phyloP scores from a whole-genome alignment of 495 filamentous ascomycete species.

The Penicillium argentinense region DNA sequence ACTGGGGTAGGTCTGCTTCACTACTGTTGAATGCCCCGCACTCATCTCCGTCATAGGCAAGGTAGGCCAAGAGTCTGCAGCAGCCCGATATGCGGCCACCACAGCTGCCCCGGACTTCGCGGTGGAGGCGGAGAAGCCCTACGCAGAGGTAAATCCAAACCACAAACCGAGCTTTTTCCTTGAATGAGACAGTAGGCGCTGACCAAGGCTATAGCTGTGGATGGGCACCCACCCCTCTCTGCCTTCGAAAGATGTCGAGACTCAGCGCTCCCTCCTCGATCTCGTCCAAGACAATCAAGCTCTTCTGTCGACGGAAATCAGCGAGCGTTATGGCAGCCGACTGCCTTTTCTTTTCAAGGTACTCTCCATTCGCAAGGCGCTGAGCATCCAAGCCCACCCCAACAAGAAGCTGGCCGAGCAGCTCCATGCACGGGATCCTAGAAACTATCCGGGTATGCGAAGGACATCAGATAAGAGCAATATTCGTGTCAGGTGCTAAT shows the following conservation, averaged over 20 bases:
- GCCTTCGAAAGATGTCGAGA: slow-evolving; percentile 83
- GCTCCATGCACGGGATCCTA: slow-evolving; percentile 79
- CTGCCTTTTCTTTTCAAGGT: slow-evolving; percentile 98
- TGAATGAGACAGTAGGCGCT: slow-evolving; percentile 13
- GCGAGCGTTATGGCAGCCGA: slow-evolving; percentile 69
- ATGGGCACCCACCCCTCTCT: slow-evolving; percentile 98
- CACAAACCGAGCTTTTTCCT: neutral
- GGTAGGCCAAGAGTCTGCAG: slow-evolving; percentile 71
- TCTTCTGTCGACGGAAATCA: slow-evolving; percentile 70
- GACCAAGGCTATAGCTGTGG: slow-evolving; percentile 67
- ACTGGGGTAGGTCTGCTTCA: slow-evolving; percentile 69
- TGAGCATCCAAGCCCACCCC: slow-evolving; percentile 96
- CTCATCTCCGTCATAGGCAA: slow-evolving; percentile 53
- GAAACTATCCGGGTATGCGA: slow-evolving; percentile 79
- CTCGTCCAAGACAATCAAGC: slow-evolving; percentile 85
- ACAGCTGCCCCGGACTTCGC: slow-evolving; percentile 68
- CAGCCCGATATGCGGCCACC: slow-evolving; percentile 73
- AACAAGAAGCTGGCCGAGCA: slow-evolving; percentile 96
- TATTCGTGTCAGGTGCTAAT: neutral
- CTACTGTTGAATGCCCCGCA: slow-evolving; percentile 23
- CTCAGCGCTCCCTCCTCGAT: slow-evolving; percentile 84
- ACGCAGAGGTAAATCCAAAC: slow-evolving; percentile 69
- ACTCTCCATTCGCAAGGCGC: slow-evolving; percentile 86
- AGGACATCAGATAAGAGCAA: neutral
- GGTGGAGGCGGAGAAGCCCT: slow-evolving; percentile 75